Base-by-base conservation (phyloP, 148 eudicot genomes). In the Dianthus caryophyllus region DNA sequence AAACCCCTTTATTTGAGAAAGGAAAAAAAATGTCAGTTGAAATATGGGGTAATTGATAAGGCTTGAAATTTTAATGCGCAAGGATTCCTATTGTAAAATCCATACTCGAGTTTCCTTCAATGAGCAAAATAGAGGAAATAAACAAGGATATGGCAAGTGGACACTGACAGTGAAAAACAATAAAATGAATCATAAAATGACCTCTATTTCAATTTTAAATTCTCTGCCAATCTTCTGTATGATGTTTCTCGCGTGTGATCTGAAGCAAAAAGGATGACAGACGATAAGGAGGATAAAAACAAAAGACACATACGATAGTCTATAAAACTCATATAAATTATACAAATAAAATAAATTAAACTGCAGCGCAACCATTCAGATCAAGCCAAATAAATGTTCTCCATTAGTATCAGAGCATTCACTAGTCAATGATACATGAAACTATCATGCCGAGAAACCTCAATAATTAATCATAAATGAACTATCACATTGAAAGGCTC, bases 131-230 rank as follows among this genome's bases (percentile, higher is more conserved):
- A 68, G 49, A 36, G n/a, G 20, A 55, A 27, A 54, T 24, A 47
- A 29, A 29, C 6, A 21, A 9, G 13, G 21, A 8, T 8, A 27
- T 13, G 15, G 20, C 8, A 26, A n/a, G n/a, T n/a, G n/a, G 24
- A 43, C 39, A 65, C 24, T 29, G 38, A 9, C n/a, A 59, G 50
- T 18, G 49, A 31, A 21, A 2, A 54, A 38, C 2, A 54, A 54
- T 17, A 24, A 26, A 2, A 36, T 20, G 27, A 51, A 14, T 9
- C 8, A 62, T 22, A 49, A 75, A 69, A 25, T 78, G 57, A 94
- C 99, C 92, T 88, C 77, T 82, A 94, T 83, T 79, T 72, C 60
- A 67, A 90, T 90, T 51, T 82, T 77, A 67, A 84, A 86, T 72
- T 88, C 77, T 30, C 47, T 56, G 31, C 75, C 52, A 33, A 86